phyloP scores from a whole-genome alignment of 441 rosid genomes.

The Erysimum pusillum region DNA sequence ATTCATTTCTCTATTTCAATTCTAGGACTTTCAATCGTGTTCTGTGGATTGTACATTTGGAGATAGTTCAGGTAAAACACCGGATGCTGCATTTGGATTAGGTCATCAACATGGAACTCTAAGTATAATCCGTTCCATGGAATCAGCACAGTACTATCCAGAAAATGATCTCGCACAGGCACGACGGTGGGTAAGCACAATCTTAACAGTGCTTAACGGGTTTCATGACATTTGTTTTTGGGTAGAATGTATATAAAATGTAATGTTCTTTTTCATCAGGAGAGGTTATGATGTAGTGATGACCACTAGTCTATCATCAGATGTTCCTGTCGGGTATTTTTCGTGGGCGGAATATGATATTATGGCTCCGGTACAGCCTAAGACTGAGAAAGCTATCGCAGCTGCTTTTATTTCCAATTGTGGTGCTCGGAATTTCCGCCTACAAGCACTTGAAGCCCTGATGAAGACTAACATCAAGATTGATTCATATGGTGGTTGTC shows the following conservation, averaged over 20 bases:
- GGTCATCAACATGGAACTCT: conserved; percentile 52
- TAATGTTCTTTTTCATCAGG: conserved; percentile 48
- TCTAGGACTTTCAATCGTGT: conserved; percentile 74
- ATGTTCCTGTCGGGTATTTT: conserved; percentile 96
- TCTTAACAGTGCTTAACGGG: conserved; percentile 34
- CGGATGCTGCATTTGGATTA: conserved; percentile 80
- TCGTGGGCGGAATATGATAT: conserved; percentile 97
- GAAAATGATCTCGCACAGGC: conserved; percentile 75
- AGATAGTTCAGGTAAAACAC: conserved; percentile 44
- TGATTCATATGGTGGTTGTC: conserved; percentile 92
- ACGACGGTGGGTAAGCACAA: conserved; percentile 98
- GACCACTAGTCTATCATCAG: conserved; percentile 97
- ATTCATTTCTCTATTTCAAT: neutral
- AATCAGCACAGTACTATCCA: conserved; percentile 77
- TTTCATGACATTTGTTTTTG: conserved; percentile 27
- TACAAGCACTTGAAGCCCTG: conserved; percentile 81
- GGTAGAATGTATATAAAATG: neutral
- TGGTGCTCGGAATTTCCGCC: conserved; percentile 80
- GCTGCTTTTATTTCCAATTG: conserved; percentile 97
- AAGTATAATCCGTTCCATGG: conserved; percentile 84
- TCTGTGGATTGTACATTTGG: conserved; percentile 75
- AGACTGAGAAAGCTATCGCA: conserved; percentile 85
- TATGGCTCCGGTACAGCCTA: conserved; percentile 85
- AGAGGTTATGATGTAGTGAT: conserved; percentile 76
- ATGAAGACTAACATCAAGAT: conserved; percentile 63